Base-by-base conservation (phyloP, 257 asterid species). In the Solanum chaucha region DNA sequence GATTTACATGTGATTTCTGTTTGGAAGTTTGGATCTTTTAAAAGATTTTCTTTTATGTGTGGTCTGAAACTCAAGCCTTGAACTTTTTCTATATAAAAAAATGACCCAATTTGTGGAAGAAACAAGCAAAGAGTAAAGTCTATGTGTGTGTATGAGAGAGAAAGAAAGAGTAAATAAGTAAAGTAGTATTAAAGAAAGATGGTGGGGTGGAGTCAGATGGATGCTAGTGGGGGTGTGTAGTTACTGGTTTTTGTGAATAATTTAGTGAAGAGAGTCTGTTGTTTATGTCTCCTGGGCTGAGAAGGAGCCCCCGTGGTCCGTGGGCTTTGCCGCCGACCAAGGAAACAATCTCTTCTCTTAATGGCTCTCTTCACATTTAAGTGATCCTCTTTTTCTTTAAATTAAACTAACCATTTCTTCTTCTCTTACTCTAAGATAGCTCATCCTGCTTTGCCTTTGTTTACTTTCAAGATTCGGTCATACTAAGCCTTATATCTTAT, bases 261-360 rank as follows among this genome's bases (percentile, higher is more conserved):
- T 93, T 93, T 90, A 96, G 95, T 91, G 94, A 91, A 91, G 68
- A 88, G 91, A 90, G 87, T 85, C 92, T 91, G 95, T 89, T 89
- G 92, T 88, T 91, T 44, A 88, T 94, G 98, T 96, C 97, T 91
- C 97, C 98, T 92, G 85, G 83, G 96, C 95, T 95, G 95, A 92
- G 95, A 90, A 88, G 95, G 93, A 90, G 83, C 44, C 84, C 89
- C 98, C 98, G 98, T 91, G 90, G 92, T 93, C 94, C 89, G 92
- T 92, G 99, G 98, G 91, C 96, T 92, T 92, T 96, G 99, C 98
- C 93, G 90, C 92, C 96, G 93, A 90, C 94, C 95, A 92, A 94
- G 98, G 98, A 91, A 93, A 95, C 98, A 96, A 41, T 78, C 88
- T 88, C 90, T 89, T 92, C 85, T 89, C 77, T 70, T 44, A 14